Conservation (phyloP, 2,329 filamentous ascomycete genomes). For the Alternaria brassicicola region DNA sequence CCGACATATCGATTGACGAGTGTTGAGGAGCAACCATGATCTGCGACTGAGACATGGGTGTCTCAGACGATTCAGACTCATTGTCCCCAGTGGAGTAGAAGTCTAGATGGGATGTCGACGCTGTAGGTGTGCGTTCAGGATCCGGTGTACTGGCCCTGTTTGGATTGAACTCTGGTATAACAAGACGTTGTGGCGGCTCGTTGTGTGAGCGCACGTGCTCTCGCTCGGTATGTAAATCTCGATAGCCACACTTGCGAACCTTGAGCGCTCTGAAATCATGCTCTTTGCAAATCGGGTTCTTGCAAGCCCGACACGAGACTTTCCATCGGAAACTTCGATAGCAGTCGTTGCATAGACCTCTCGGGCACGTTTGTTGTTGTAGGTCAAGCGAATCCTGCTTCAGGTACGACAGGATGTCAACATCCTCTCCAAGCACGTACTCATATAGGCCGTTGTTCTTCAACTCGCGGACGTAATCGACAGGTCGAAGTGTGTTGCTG, state of each 20-base stretch:
- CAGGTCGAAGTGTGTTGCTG: constrained; percentile 55
- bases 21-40: constrained; percentile 36
- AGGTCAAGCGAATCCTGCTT: constrained; percentile 52
- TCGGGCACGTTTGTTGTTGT: constrained; percentile 56
- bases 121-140: constrained; percentile 33
- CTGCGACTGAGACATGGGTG: constrained; percentile 46
- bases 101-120: constrained; percentile 29
- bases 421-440: constrained; percentile 50
- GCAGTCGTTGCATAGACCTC: constrained; percentile 64
- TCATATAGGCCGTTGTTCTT: constrained; percentile 52
- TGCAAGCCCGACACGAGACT: constrained; percentile 63
- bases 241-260: constrained; percentile 63
- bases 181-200: constrained; percentile 38
- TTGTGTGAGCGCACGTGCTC: constrained; percentile 48
- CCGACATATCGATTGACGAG: constrained; percentile 38
- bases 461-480: constrained; percentile 50
- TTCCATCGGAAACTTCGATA: constrained; percentile 65
- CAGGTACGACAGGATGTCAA: constrained; percentile 49
- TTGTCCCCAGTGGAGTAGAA: constrained; percentile 31
- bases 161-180: constrained; percentile 48
- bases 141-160: constrained; percentile 31
- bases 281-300: constrained; percentile 63
- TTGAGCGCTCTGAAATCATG: constrained; percentile 64
- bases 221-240: constrained; percentile 59
- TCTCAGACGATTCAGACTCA: constrained; percentile 37